Percentiles rank a stretch among this genome's conserved stretches.
These are phyloP conservation scores for Epichloe hybrida DNA, from an alignment of 2,329 filamentous ascomycete species.

Conservation along the genomic window DNA sequence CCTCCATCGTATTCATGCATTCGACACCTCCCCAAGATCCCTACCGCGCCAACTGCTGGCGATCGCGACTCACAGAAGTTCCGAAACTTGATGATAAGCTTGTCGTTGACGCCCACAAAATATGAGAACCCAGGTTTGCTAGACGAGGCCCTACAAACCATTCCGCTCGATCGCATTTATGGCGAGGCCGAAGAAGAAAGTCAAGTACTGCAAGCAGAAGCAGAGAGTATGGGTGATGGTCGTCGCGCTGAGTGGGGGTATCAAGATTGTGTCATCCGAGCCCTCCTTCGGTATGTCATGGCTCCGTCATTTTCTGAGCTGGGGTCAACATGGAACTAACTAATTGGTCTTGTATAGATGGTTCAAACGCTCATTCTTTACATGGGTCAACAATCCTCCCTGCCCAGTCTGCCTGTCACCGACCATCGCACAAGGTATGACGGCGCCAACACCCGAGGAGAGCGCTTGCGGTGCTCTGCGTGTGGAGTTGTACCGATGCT, in stretches of 20 bases:
- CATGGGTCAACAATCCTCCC: constrained; percentile 90
- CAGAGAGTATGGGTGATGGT: constrained; percentile 71
- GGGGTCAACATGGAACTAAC: constrained; percentile 9
- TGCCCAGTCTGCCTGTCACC: constrained; percentile 72
- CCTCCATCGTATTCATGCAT: constrained; percentile 35
- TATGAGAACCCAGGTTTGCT: constrained; percentile 94
- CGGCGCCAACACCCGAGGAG: constrained; percentile 76
- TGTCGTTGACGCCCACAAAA: constrained; percentile 79
- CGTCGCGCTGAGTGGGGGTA: constrained; percentile 86
- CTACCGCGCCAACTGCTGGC: constrained; percentile 53
- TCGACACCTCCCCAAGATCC: constrained; percentile 41
- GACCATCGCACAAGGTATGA: constrained; percentile 72
- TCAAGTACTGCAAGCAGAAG: constrained; percentile 76
- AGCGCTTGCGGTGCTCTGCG: constrained; percentile 73
- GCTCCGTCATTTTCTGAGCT: not conserved
- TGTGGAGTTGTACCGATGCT: constrained; percentile 86
- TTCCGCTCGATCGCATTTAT: constrained; percentile 85
- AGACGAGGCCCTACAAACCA: constrained; percentile 76
- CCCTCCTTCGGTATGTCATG: constrained; percentile 58
- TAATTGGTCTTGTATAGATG: constrained; percentile 31
- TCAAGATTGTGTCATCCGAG: constrained; percentile 88
- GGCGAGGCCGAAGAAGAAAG: constrained; percentile 86
- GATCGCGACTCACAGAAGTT: constrained; percentile 62
- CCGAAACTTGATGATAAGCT: constrained; percentile 66
- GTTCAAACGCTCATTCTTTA: constrained; percentile 93